phyloP scores from a whole-genome alignment of 208 protist genomes.

The Trypanosoma avium region DNA sequence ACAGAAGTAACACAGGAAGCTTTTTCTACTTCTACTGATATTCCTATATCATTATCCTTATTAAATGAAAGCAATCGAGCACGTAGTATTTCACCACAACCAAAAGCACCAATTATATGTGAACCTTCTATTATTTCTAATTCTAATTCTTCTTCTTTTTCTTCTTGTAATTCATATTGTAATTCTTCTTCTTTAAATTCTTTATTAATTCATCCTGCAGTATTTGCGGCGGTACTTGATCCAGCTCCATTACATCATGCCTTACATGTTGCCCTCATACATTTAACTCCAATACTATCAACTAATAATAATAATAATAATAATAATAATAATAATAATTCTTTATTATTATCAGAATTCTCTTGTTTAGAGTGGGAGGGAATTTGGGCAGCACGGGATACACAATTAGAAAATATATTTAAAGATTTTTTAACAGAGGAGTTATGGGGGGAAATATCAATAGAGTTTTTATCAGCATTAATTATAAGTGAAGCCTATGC shows the following conservation, averaged over 20 bases:
- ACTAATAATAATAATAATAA: neutral
- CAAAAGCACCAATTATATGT: too few relatives aligned
- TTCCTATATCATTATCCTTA: too few relatives aligned
- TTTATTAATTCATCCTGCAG: neutral
- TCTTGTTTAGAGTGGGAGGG: slow-evolving; percentile 8
- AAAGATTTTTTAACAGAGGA: neutral
- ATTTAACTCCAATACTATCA: neutral
- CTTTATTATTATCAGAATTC: neutral
- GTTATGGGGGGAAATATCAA: slow-evolving; percentile 6
- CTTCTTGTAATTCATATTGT: too few relatives aligned
- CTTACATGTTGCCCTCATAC: slow-evolving; percentile 19
- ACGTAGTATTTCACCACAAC: too few relatives aligned
- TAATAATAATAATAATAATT: neutral
- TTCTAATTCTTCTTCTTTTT: too few relatives aligned
- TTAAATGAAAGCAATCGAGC: too few relatives aligned
- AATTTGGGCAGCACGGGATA: slow-evolving; percentile 13
- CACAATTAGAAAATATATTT: slow-evolving; percentile 9
- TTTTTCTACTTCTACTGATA: too few relatives aligned
- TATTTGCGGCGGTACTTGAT: slow-evolving; percentile 3
- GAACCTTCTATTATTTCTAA: too few relatives aligned
- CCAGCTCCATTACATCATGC: slow-evolving; percentile 8
- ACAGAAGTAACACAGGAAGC: too few relatives aligned
- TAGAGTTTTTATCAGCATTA: slow-evolving; percentile 13
- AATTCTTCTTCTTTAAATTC: too few relatives aligned
- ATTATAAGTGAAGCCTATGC: slow-evolving; percentile 15